Conservation (phyloP, 805 yeast species). For the Sugiyamaella boreocaroliniensis region DNA sequence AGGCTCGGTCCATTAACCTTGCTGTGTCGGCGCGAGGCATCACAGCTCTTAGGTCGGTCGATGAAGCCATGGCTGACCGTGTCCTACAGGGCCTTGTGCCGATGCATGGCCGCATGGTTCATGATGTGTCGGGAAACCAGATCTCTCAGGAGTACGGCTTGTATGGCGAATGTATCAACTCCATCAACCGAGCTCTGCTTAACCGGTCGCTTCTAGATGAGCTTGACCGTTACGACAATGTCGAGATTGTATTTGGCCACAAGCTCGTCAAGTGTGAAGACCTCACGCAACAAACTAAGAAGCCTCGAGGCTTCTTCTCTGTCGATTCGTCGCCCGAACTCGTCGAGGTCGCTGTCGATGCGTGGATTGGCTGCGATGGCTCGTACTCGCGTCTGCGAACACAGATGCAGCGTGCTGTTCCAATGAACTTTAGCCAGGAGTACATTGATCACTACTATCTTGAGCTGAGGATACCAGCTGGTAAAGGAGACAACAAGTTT, state of each 20-base stretch:
- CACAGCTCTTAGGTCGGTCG: slow-evolving; percentile 57
- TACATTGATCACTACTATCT: slow-evolving; percentile 79
- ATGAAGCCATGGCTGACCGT: slow-evolving; percentile 47
- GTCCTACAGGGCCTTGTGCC: slow-evolving; percentile 64
- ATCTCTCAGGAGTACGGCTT: slow-evolving; percentile 72
- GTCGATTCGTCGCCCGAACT: slow-evolving; percentile 8
- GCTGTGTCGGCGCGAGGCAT: slow-evolving; percentile 88
- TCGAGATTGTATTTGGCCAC: slow-evolving; percentile 47
- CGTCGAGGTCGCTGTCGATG: slow-evolving; percentile 39
- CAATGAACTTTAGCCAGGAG: slow-evolving; percentile 68
- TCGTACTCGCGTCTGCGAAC: slow-evolving; percentile 67
- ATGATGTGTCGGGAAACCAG: slow-evolving; percentile 55
- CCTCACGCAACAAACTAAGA: slow-evolving; percentile 19
- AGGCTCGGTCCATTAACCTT: slow-evolving; percentile 60
- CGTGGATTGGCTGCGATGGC: slow-evolving; percentile 81
- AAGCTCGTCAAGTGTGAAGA: slow-evolving; percentile 43
- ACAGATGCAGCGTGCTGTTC: slow-evolving; percentile 55
- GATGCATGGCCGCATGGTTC: slow-evolving; percentile 88
- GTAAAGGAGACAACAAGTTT: slow-evolving; percentile 35
- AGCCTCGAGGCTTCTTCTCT: slow-evolving; percentile 21
- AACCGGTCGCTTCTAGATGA: slow-evolving; percentile 63
- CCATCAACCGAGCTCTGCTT: slow-evolving; percentile 69
- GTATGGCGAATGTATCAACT: slow-evolving; percentile 75
- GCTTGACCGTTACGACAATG: slow-evolving; percentile 41
- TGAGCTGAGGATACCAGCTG: slow-evolving; percentile 70